A percentile compares a stretch with the other conserved stretches of the same genome.
Evolutionary conservation across 2,329 filamentous ascomycete species (phyloP).

Genomic region (Penicillium sp.): DNA sequence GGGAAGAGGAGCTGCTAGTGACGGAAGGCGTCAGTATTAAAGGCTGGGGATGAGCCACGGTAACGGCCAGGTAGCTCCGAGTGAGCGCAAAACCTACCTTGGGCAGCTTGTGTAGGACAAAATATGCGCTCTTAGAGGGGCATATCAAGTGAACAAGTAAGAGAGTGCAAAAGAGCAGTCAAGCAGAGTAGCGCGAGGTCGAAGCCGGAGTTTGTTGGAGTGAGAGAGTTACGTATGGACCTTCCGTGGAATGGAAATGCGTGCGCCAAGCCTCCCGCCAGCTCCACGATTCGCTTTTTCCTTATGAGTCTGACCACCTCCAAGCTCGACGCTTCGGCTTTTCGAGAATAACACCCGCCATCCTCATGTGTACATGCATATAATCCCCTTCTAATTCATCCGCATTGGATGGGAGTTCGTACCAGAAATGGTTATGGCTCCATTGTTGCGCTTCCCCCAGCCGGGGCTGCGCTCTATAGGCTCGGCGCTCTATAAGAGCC

Average conservation of each 20-base stretch:
- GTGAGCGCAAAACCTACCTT: slow-evolving; percentile 21
- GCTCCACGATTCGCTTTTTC: slow-evolving; percentile 20
- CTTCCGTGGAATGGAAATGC: slow-evolving; percentile 16
- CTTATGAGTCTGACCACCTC: neutral
- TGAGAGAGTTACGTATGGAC: slow-evolving; percentile 21
- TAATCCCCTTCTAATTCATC: slow-evolving; percentile 3
- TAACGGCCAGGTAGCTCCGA: slow-evolving; percentile 20
- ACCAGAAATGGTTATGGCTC: slow-evolving; percentile 34
- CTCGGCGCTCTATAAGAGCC: slow-evolving; percentile 19
- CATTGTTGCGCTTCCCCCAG: slow-evolving; percentile 32
- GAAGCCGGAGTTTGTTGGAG: slow-evolving; percentile 5
- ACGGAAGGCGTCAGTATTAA: slow-evolving; percentile 29
- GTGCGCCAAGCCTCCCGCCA: slow-evolving; percentile 24
- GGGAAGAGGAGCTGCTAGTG: slow-evolving; percentile 22
- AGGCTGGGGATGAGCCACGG: slow-evolving; percentile 22
- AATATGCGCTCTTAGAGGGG: slow-evolving; percentile 4
- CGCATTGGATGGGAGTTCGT: slow-evolving; percentile 10
- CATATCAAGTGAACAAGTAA: slow-evolving; percentile 11
- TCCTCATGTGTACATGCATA: slow-evolving; percentile 5
- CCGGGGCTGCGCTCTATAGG: slow-evolving; percentile 27
- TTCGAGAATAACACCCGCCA: neutral
- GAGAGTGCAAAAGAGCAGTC: neutral
- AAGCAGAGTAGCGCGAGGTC: slow-evolving; percentile 3
- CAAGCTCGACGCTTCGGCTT: slow-evolving; percentile 2
- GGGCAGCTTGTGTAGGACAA: slow-evolving; percentile 8